Base-by-base conservation (phyloP, 306 rosid species). In the Rosa multiflora region DNA sequence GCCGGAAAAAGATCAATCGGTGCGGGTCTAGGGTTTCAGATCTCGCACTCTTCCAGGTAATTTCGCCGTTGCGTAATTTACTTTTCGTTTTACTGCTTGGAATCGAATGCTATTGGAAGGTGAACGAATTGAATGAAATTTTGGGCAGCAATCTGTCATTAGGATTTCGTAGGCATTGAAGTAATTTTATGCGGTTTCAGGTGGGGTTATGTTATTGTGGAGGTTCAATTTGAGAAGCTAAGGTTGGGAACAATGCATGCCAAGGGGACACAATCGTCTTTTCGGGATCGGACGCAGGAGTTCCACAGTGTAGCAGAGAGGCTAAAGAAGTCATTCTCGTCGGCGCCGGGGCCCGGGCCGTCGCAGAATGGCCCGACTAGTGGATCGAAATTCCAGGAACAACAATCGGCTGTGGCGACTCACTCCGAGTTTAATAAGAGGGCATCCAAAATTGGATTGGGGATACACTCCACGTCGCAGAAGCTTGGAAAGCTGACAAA, bases 401-500 rank as follows among this genome's bases (percentile, higher is more conserved):
- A 87, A 35, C 91, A 91, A 73, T 89, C 96, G 3, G 88, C 88
- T 0, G 82, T 90, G 12, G 92, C 89, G 18, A 83, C 87, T 70
- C 96, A 91, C 77, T 96, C 98, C 0, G 99, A 93, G 83, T 96
- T 96, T 77, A 96, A 96, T 73, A 73, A 70, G 61, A 89, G 96
- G 73, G 99, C 99, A 80, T 90, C 99, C 77, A 96, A 87, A 81
- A 88, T 96, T 26, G 98, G 98, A 21, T 90, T 81, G 67, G 97
- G 96, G 66, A 96, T 96, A 79, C 99, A 96, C 77, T 94, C 90
- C 86, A 93, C 98, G 1, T 96, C 98, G 8, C 98, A 89, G 88
- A 96, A 96, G 79, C 98, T 96, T n/a, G 80, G 93, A 39, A 91
- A 93, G 86, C 88, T 93, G 81, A 92, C 99, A 10, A 90, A 93